phyloP scores from a whole-genome alignment of 192 early-diverging fungal species.

The Podila minutissima region DNA sequence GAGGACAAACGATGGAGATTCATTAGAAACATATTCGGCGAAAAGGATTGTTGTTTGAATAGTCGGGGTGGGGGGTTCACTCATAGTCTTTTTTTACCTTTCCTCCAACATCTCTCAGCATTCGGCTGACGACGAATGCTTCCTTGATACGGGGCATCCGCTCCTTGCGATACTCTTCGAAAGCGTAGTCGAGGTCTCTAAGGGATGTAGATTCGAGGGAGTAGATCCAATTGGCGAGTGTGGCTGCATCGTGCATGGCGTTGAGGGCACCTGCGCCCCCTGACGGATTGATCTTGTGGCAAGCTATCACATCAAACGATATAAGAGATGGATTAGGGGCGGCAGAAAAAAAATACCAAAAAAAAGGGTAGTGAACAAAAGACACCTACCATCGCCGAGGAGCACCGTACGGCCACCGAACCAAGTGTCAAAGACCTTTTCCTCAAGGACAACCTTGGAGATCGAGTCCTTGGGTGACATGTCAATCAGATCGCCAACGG shows the following conservation, averaged over 20 bases:
- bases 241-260: slow-evolving; percentile 3
- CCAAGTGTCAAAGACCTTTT: slow-evolving; percentile 14
- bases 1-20: background rate
- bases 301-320: background rate
- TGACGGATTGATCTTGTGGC: background rate
- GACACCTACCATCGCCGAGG: background rate
- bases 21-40: background rate
- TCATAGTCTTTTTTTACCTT: background rate
- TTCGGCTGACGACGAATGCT: background rate
- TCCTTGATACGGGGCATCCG: background rate
- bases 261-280: background rate
- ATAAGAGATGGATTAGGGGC: background rate
- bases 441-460: slow-evolving; percentile 9
- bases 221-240: background rate
- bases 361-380: background rate
- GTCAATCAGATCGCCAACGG: background rate
- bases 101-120: background rate
- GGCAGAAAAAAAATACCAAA: too few relatives aligned
- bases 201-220: background rate
- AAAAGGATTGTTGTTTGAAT: background rate
- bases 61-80: too few relatives aligned
- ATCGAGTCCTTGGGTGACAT: background rate
- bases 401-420: background rate
- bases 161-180: background rate
- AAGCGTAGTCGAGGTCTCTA: background rate